Conservation (phyloP, 257 asterid species). For the Oldenlandia corymbosa region DNA sequence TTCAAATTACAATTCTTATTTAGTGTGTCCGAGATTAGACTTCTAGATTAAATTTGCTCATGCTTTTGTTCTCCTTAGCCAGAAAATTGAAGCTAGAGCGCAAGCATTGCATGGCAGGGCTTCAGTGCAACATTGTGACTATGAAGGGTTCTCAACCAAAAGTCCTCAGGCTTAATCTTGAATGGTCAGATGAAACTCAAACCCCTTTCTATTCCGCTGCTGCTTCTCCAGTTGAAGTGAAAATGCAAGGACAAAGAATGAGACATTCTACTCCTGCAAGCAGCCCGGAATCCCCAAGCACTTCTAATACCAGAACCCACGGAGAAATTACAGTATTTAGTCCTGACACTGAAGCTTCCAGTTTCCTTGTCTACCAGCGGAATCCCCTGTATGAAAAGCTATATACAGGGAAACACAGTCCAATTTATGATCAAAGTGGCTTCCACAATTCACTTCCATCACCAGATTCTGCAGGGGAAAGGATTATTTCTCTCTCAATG, state of each 20-base stretch:
- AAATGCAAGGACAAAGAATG: conserved; percentile 31
- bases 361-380: conserved; percentile 51
- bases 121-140: conserved; percentile 72
- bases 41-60: conserved; percentile 13
- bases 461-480: conserved; percentile 27
- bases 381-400: conserved; percentile 69
- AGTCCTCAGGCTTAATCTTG: conserved; percentile 75
- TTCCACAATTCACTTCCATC: conserved; percentile 17
- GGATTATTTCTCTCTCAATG: conserved; percentile 25
- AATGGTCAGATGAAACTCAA: conserved; percentile 39
- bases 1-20: neutral
- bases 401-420: conserved; percentile 25
- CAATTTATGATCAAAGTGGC: conserved; percentile 18
- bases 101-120: conserved; percentile 67
- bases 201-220: conserved; percentile 53
- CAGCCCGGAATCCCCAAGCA: conserved; percentile 57
- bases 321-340: conserved; percentile 37
- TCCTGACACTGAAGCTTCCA: conserved; percentile 39
- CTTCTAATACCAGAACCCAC: conserved; percentile 49
- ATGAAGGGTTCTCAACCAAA: conserved; percentile 79
- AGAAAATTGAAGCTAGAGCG: conserved; percentile 75
- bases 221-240: conserved; percentile 44
- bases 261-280: conserved; percentile 60
- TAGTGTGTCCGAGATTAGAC: neutral
- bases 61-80: conserved; percentile 27